Conservation (phyloP, 768 basidiomycete genomes). For the Psilocybe subaeruginosa region DNA sequence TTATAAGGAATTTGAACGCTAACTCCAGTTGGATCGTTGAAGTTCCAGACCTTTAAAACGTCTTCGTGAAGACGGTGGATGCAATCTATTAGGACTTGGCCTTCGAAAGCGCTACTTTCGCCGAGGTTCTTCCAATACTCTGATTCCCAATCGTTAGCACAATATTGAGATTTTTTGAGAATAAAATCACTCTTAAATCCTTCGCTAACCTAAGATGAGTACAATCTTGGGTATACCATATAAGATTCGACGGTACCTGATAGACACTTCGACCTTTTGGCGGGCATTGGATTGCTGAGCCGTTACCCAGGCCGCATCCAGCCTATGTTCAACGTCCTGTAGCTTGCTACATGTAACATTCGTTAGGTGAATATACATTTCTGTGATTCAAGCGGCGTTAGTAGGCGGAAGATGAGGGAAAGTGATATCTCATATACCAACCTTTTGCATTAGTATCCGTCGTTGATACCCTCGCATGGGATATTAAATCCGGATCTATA, state of each 20-base stretch:
- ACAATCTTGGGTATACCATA: too few species aligned
- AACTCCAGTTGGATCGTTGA: slow-evolving; percentile 23
- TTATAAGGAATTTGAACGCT: slow-evolving; percentile 2
- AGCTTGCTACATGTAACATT: background rate
- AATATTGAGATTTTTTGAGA: background rate
- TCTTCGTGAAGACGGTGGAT: slow-evolving; percentile 17
- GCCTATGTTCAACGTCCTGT: background rate
- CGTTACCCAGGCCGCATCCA: slow-evolving; percentile 12
- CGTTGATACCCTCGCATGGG: background rate
- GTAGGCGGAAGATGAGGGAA: background rate
- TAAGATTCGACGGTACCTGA: slow-evolving; percentile 4
- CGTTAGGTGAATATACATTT: background rate
- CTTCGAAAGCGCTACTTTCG: slow-evolving; percentile 11
- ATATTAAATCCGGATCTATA: background rate
- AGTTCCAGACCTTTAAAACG: slow-evolving; percentile 25
- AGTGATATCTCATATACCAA: background rate
- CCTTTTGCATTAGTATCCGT: background rate
- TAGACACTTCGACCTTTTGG: slow-evolving; percentile 17
- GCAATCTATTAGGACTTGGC: slow-evolving; percentile 15
- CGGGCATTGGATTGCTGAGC: slow-evolving; percentile 17
- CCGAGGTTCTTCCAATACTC: slow-evolving; percentile 20
- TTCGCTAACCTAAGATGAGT: slow-evolving; percentile 1
- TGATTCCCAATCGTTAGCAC: slow-evolving; percentile 3
- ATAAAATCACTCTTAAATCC: slow-evolving; percentile 18
- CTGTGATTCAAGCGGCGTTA: background rate